A percentile compares a stretch with the other conserved stretches of the same genome.
These are phyloP conservation scores for Dictyostelium gargantuum DNA, from an alignment of 208 protist species.

Conservation along the genomic window DNA sequence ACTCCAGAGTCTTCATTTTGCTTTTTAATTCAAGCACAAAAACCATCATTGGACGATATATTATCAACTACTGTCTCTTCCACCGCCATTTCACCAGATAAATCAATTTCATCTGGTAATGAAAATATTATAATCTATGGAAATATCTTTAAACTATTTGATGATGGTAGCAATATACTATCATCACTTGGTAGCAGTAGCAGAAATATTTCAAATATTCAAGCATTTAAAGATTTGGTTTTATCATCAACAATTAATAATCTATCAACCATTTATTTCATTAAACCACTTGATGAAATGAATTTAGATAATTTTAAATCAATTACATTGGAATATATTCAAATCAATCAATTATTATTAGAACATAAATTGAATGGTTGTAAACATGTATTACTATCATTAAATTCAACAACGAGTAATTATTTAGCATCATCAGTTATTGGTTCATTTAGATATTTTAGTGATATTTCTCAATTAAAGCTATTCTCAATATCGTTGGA, in stretches of 20 bases:
- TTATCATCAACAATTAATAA: too few species aligned
- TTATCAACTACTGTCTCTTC: background rate
- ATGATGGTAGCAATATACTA: background rate
- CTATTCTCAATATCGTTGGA: background rate
- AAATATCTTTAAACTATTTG: too few species aligned
- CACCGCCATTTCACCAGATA: background rate
- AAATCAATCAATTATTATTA: slow-evolving; percentile 16
- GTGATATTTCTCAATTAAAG: background rate
- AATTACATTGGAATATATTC: background rate
- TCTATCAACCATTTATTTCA: background rate
- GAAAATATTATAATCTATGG: background rate
- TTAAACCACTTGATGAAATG: background rate
- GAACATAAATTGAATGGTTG: background rate
- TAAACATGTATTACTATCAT: background rate
- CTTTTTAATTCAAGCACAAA: background rate
- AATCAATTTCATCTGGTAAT: background rate
- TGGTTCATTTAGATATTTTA: slow-evolving; percentile 5
- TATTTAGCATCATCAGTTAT: slow-evolving; percentile 12
- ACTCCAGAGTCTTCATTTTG: background rate
- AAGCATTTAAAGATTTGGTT: too few species aligned
- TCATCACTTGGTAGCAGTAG: too few species aligned
- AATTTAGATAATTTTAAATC: background rate
- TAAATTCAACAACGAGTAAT: background rate
- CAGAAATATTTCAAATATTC: too few species aligned
- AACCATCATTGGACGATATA: background rate